Evolutionary conservation across 192 early-diverging fungal species (phyloP).

Genomic region (Backusella mclennaniae): DNA sequence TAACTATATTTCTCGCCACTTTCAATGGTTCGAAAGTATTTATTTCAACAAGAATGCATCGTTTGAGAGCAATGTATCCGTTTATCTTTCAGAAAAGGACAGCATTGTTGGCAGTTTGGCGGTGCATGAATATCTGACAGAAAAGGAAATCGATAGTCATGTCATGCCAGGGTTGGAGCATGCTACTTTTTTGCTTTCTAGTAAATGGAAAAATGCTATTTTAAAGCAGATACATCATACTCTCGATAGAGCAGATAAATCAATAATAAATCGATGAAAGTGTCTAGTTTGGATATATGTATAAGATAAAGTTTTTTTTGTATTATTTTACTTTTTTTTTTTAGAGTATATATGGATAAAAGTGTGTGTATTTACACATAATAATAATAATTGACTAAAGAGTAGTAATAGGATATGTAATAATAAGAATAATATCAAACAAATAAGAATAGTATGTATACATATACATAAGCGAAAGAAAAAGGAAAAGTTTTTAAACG

Average conservation of each 20-base stretch:
- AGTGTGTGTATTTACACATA: background rate
- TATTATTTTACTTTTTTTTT: background rate
- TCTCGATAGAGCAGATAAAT: conserved; percentile 13
- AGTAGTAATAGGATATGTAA: background rate
- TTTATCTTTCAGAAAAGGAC: conserved; percentile 50
- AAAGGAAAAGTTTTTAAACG: background rate
- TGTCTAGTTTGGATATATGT: background rate
- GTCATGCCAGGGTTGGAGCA: conserved; percentile 49
- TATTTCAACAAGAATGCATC: conserved; percentile 30
- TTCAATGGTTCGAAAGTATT: conserved; percentile 48
- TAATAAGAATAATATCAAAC: background rate
- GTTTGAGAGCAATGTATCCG: conserved; percentile 10
- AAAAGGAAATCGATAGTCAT: conserved; percentile 34
- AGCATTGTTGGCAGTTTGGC: conserved; percentile 37
- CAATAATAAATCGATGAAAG: background rate
- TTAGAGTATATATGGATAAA: background rate
- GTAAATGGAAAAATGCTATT: conserved; percentile 22
- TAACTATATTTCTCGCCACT: conserved; percentile 52
- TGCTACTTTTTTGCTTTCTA: conserved; percentile 40
- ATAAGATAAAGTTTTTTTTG: background rate
- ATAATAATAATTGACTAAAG: background rate
- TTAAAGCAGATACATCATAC: conserved; percentile 13
- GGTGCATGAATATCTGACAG: conserved; percentile 38
- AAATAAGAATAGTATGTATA: background rate
- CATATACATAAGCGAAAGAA: background rate